phyloP scores from a whole-genome alignment of 1,284 basidiomycete species.

The Sphaerobolus stellatus region DNA sequence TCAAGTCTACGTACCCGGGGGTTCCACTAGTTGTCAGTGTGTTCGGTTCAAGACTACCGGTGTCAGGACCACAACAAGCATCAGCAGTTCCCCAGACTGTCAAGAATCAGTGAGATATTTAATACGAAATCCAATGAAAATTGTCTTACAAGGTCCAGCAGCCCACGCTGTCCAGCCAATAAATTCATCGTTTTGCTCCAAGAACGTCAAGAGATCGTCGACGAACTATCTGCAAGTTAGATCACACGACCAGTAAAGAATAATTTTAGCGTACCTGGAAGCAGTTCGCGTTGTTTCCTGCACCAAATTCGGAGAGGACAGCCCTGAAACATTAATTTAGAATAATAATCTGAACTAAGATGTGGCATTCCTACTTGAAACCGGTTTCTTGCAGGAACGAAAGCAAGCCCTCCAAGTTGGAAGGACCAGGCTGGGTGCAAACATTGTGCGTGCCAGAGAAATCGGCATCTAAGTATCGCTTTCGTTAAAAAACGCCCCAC shows the following conservation, averaged over 20 bases:
- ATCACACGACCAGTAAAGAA: not conserved
- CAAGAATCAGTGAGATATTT: not conserved
- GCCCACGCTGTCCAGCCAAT: slow-evolving; percentile 50
- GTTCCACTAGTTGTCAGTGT: slow-evolving; percentile 26
- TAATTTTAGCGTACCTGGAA: slow-evolving; percentile 25
- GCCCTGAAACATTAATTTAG: slow-evolving; percentile 29
- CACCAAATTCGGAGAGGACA: slow-evolving; percentile 45
- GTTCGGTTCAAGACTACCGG: slow-evolving; percentile 46
- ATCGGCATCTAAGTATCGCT: slow-evolving; percentile 37
- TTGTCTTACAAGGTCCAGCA: slow-evolving; percentile 42
- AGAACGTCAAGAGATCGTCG: slow-evolving; percentile 40
- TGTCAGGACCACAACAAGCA: slow-evolving; percentile 44
- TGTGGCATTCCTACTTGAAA: slow-evolving; percentile 36
- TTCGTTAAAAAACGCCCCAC: slow-evolving; percentile 14
- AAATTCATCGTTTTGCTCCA: slow-evolving; percentile 42
- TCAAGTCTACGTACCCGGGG: slow-evolving; percentile 22
- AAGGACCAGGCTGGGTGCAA: slow-evolving; percentile 43
- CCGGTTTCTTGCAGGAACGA: slow-evolving; percentile 43
- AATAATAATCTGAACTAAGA: not conserved
- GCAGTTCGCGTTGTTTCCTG: slow-evolving; percentile 42
- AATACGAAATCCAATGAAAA: not conserved
- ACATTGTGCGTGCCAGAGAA: slow-evolving; percentile 43
- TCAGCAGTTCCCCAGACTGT: slow-evolving; percentile 44
- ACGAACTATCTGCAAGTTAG: slow-evolving; percentile 18
- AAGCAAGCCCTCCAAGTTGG: slow-evolving; percentile 41